A percentile compares a stretch with the other conserved stretches of the same genome.
phyloP scores from a whole-genome alignment of 306 rosid genomes.

The Castanospermum australe region DNA sequence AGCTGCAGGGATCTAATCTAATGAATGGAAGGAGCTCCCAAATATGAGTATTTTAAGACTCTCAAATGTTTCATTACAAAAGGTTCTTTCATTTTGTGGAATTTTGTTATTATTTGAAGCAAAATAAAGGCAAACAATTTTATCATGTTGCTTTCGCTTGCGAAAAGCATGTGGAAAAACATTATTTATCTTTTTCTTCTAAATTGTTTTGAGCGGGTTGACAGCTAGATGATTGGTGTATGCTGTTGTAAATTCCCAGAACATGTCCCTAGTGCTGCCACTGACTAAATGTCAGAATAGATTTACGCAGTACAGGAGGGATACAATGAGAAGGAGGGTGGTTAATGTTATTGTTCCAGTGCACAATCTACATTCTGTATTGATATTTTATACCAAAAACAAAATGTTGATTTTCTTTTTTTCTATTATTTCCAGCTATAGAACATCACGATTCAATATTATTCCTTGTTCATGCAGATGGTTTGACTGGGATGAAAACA shows the following conservation, averaged over 20 bases:
- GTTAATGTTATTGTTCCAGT: conserved; percentile 12
- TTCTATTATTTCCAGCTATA: background rate
- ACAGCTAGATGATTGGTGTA: conserved; percentile 5
- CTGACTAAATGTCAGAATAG: conserved; percentile 9
- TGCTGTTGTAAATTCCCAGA: conserved; percentile 10
- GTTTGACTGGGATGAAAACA: conserved; percentile 59
- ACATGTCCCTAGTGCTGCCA: conserved; percentile 13
- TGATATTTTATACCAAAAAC: background rate
- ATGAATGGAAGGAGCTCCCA: background rate
- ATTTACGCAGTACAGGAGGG: background rate
- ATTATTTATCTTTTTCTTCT: background rate
- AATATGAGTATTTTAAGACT: background rate
- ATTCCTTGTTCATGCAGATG: conserved; percentile 48
- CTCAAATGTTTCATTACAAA: background rate
- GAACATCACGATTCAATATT: conserved; percentile 7
- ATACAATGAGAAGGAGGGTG: background rate
- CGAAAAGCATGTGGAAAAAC: background rate
- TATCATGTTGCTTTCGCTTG: background rate
- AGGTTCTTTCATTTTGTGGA: background rate
- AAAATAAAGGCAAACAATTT: background rate
- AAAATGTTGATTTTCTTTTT: background rate
- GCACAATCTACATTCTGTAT: background rate
- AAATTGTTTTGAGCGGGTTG: background rate
- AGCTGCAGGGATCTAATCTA: background rate
- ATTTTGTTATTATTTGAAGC: background rate